These are phyloP conservation scores for Microcyclospora tardicrescens DNA, from an alignment of 2,329 filamentous ascomycete genomes.

Conservation along the genomic window DNA sequence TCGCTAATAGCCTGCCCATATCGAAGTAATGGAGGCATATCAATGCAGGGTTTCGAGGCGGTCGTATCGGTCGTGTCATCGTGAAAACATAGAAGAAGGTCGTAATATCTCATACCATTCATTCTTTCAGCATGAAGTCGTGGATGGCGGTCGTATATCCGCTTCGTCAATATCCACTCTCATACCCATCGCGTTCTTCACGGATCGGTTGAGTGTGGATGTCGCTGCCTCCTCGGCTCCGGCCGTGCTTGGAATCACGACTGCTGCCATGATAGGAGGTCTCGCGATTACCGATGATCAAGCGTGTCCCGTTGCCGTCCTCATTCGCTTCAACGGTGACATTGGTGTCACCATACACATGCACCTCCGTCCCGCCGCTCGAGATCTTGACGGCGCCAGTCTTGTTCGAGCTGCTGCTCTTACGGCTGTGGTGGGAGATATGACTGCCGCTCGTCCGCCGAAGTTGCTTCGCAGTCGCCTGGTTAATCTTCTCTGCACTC, in stretches of 20 bases:
- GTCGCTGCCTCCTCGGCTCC: too few relatives aligned
- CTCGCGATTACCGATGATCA: slow-evolving; percentile 10
- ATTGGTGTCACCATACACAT: slow-evolving; percentile 16
- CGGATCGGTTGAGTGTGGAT: too few relatives aligned
- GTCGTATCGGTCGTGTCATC: too few relatives aligned
- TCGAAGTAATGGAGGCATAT: too few relatives aligned
- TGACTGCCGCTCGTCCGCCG: slow-evolving; percentile 10
- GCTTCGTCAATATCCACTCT: too few relatives aligned
- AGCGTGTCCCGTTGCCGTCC: slow-evolving; percentile 11
- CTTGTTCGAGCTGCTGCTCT: slow-evolving; percentile 12
- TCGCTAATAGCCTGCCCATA: too few relatives aligned
- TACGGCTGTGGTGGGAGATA: slow-evolving; percentile 16
- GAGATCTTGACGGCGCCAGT: slow-evolving; percentile 15
- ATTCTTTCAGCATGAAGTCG: too few relatives aligned
- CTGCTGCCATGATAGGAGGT: slow-evolving; percentile 1
- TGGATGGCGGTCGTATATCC: too few relatives aligned
- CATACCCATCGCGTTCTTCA: too few relatives aligned
- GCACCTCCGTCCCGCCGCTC: slow-evolving; percentile 14
- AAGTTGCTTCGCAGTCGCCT: slow-evolving; percentile 1
- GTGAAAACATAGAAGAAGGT: too few relatives aligned
- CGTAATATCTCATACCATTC: too few relatives aligned
- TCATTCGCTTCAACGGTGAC: slow-evolving; percentile 14
- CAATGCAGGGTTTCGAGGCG: too few relatives aligned
- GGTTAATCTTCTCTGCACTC: slow-evolving; percentile 19
- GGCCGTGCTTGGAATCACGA: not conserved